Percentiles rank a stretch among this genome's conserved stretches.
phyloP scores from a whole-genome alignment of 306 rosid genomes.

The Mimosa pudica region DNA sequence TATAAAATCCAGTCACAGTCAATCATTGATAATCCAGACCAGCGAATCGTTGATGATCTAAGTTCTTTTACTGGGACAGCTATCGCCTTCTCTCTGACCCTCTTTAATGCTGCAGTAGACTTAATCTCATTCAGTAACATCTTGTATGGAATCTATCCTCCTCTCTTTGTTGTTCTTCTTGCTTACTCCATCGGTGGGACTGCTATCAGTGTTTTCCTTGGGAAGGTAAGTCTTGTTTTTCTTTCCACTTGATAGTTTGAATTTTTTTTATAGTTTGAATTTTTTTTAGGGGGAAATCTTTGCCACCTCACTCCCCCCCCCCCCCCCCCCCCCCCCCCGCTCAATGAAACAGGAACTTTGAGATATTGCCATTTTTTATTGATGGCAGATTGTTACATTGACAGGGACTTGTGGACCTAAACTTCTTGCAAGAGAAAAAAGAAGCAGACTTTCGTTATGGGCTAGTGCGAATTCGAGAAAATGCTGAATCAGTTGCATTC shows the following conservation, averaged over 20 bases:
- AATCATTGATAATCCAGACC: conserved; percentile 93
- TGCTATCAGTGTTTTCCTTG: conserved; percentile 80
- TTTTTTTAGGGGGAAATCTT: conserved; percentile 5
- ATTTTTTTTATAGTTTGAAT: conserved; percentile 25
- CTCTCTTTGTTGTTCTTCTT: conserved; percentile 81
- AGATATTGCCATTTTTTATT: conserved; percentile 14
- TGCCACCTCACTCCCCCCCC: neutral
- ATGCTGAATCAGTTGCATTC: conserved; percentile 97
- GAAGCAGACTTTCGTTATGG: conserved; percentile 99
- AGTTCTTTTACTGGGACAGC: conserved; percentile 92
- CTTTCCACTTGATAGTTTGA: conserved; percentile 20
- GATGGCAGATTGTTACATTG: conserved; percentile 26
- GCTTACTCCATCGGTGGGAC: conserved; percentile 92
- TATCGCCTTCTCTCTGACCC: conserved; percentile 72
- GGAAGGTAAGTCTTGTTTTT: conserved; percentile 61
- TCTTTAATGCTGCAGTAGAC: conserved; percentile 86
- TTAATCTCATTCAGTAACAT: conserved; percentile 92
- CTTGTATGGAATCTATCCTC: conserved; percentile 92
- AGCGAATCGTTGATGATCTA: conserved; percentile 94
- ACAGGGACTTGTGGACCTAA: conserved; percentile 83
- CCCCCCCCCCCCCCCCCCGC: neutral
- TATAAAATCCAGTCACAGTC: conserved; percentile 95
- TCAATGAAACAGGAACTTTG: neutral
- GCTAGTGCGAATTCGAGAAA: conserved; percentile 92
- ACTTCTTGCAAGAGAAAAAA: conserved; percentile 97